These are phyloP conservation scores for Gynandropsis gynandra DNA, from an alignment of 345 rosid species.

Conservation along the genomic window DNA sequence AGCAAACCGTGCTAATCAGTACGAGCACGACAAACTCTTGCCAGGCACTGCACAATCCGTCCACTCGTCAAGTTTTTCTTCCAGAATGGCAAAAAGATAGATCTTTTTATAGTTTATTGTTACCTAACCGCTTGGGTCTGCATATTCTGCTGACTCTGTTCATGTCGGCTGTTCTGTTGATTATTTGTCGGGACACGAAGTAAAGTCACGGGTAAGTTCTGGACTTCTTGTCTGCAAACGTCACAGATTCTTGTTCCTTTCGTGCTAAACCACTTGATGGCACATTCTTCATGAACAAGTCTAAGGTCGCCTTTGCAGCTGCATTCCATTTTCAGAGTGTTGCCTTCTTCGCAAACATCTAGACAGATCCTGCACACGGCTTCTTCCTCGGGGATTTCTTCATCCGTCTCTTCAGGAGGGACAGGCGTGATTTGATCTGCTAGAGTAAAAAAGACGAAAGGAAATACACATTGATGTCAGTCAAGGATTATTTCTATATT, in stretches of 20 bases:
- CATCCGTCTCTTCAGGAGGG: conserved; percentile 52
- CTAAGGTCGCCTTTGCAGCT: conserved; percentile 90
- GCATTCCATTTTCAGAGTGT: conserved; percentile 96
- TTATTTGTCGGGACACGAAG: conserved; percentile 40
- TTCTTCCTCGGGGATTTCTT: conserved; percentile 96
- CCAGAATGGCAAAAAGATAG: conserved; percentile 6
- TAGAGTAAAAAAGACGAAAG: conserved; percentile 17
- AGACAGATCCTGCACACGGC: conserved; percentile 91
- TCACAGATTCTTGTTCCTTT: conserved; percentile 89
- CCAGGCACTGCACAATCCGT: conserved; percentile 70
- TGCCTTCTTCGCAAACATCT: conserved; percentile 74
- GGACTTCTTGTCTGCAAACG: conserved; percentile 79
- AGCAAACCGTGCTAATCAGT: conserved; percentile 81
- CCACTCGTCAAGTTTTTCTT: conserved; percentile 9
- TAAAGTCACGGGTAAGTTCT: conserved; percentile 81
- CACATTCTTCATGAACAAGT: conserved; percentile 85
- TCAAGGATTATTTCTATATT: no score
- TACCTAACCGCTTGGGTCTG: conserved; percentile 58
- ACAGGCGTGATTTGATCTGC: conserved; percentile 59
- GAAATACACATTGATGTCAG: conserved; percentile 1
- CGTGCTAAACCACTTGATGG: conserved; percentile 77
- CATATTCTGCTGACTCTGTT: conserved; percentile 39
- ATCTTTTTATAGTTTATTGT: no score
- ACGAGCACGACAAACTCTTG: conserved; percentile 97
- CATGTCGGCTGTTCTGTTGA: conserved; percentile 42